A percentile compares a stretch with the other conserved stretches of the same genome.
Conservation (phyloP, 306 rosid genomes). For the Cicer yamashitae region DNA sequence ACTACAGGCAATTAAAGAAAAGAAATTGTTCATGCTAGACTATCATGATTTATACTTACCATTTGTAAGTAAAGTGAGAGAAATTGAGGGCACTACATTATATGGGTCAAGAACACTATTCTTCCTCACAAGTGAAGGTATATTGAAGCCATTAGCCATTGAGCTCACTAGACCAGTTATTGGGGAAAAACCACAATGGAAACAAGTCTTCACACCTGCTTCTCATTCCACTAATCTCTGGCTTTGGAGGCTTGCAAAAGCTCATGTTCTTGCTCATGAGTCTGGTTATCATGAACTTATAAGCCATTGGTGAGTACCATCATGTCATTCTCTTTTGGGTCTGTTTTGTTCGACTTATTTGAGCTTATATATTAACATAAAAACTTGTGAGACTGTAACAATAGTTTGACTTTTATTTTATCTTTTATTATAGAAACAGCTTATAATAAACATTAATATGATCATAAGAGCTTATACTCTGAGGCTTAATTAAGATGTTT, state of each 20-base stretch:
- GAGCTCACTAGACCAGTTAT: constrained; percentile 53
- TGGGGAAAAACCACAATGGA: constrained; percentile 52
- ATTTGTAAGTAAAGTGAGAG: constrained; percentile 57
- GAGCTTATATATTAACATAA: too few species aligned
- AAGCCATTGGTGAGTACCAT: constrained; percentile 51
- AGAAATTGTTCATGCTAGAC: constrained; percentile 56
- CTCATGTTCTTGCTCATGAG: constrained; percentile 59
- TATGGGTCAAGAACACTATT: constrained; percentile 60
- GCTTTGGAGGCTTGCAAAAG: constrained; percentile 63
- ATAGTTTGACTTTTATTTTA: too few species aligned
- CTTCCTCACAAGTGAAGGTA: constrained; percentile 51
- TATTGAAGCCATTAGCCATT: constrained; percentile 59
- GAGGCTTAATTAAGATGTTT: too few species aligned
- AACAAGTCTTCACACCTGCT: constrained; percentile 50
- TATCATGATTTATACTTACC: constrained; percentile 57
- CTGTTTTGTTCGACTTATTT: too few species aligned
- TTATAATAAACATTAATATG: too few species aligned
- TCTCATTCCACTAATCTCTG: constrained; percentile 47
- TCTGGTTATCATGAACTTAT: constrained; percentile 54
- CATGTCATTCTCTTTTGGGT: background rate
- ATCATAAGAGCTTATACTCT: too few species aligned
- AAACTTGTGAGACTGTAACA: too few species aligned
- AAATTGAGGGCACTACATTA: constrained; percentile 48
- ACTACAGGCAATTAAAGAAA: constrained; percentile 49
- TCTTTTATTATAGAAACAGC: too few species aligned